Conservation (phyloP, 768 basidiomycete genomes). For the Trametes punicea region DNA sequence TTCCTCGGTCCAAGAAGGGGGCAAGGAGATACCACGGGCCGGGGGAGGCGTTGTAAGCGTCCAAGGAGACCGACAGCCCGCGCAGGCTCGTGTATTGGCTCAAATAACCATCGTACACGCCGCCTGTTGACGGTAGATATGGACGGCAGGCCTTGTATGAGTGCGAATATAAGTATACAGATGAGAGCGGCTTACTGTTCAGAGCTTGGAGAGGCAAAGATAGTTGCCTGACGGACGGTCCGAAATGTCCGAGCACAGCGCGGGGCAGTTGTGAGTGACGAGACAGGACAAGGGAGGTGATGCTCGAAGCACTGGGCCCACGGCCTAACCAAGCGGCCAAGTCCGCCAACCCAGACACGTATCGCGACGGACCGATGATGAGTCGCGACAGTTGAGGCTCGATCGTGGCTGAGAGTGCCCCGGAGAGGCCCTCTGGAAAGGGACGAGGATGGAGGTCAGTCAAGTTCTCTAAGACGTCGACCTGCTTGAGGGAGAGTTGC, state of each 20-base stretch:
- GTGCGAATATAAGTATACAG: not conserved
- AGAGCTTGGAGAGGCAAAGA: not conserved
- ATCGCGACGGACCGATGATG: not conserved
- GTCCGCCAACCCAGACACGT: not conserved
- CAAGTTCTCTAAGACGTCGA: not conserved
- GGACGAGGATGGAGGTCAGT: no score
- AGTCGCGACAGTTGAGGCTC: not conserved
- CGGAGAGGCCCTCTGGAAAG: no score
- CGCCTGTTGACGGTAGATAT: not conserved
- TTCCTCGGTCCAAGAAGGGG: not conserved
- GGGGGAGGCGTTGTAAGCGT: not conserved
- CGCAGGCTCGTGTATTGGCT: slow-evolving; percentile 1
- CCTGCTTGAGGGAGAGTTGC: not conserved
- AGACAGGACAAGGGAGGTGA: not conserved
- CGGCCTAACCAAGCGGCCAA: not conserved
- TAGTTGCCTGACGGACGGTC: not conserved
- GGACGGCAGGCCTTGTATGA: not conserved
- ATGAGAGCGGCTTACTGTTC: not conserved
- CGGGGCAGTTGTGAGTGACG: not conserved
- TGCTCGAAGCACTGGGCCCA: not conserved
- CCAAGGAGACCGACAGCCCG: slow-evolving; percentile 2
- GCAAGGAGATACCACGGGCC: slow-evolving; percentile 7
- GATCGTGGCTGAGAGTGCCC: no score
- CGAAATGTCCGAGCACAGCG: not conserved
- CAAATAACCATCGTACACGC: not conserved